Base-by-base conservation (phyloP, 257 asterid species). In the Ehretia macrophylla region DNA sequence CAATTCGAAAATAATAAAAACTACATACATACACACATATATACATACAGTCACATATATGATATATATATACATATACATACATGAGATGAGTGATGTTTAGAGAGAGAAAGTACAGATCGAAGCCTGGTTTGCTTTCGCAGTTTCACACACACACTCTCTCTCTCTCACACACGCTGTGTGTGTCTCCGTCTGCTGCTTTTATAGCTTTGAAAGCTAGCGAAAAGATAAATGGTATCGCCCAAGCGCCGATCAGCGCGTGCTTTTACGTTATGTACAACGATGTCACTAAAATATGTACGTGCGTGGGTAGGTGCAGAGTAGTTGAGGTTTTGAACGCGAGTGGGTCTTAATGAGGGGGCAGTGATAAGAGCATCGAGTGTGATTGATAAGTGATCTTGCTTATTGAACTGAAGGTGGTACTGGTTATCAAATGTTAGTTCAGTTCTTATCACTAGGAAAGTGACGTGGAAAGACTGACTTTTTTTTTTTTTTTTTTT, bases 81-180 rank as follows among this genome's bases (percentile, higher is more conserved):
- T n/a, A 32, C n/a, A n/a, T 14, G 8, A 20, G 17, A 4, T 14
- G 32, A 32, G 27, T 60, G 66, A 17, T 17, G 39, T 32, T 49
- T 35, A 32, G 20, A 17, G 11, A 18, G 20, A 8, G 22, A 61
- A 61, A 27, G 3, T 8, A 60, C 50, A 46, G 35, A 14, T 32
- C 50, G 16, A 50, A 60, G 39, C 48, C 37, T 32, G 20, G 37
- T 14, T 54, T 54, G n/a, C n/a, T n/a, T n/a, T n/a, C n/a, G n/a
- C n/a, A n/a, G n/a, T n/a, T n/a, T n/a, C n/a, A n/a, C n/a, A n/a
- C n/a, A n/a, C n/a, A n/a, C 18, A 12, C 17, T 11, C 21, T 44
- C 27, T 2, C 27, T n/a, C 54, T 42, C 8, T 45, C 16, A 0
- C 38, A 48, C 45, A 48, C 48, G 12, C 5, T 13, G n/a, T 45